phyloP scores from a whole-genome alignment of 2,329 filamentous ascomycete species.

The Neopestalotiopsis sp. region DNA sequence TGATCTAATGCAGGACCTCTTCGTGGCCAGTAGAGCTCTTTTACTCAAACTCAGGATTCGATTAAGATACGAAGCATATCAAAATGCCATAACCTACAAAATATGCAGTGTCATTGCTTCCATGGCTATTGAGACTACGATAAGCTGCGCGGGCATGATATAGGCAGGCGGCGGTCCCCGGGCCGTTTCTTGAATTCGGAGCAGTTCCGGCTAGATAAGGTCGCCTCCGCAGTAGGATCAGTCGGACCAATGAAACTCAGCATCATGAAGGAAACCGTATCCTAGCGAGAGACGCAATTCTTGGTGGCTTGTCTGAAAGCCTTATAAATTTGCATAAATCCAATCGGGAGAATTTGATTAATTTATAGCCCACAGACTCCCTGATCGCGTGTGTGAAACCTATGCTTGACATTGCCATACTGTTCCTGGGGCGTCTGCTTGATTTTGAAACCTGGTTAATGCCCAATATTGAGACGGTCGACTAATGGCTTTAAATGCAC shows the following conservation, averaged over 20 bases:
- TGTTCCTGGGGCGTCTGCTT: not conserved
- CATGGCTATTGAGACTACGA: not conserved
- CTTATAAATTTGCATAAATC: not conserved
- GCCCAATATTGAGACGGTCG: not conserved
- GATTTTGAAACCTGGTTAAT: not conserved
- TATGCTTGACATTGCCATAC: not conserved
- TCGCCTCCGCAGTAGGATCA: not conserved
- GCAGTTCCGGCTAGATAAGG: constrained; percentile 14
- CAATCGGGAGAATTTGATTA: not conserved
- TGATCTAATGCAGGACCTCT: no score
- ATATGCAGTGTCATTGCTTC: no score
- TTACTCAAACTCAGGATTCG: no score
- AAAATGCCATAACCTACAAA: not conserved
- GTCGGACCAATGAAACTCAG: not conserved
- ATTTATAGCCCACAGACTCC: no score
- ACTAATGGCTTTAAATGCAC: not conserved
- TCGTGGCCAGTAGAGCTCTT: no score
- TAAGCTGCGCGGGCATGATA: not conserved
- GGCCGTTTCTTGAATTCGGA: not conserved
- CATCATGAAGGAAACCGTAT: not conserved
- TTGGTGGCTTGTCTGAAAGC: not conserved
- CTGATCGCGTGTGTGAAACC: no score
- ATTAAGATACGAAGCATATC: not conserved
- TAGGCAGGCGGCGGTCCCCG: not conserved
- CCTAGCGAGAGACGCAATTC: not conserved